Conservation (phyloP, 768 basidiomycete genomes). For the Pleurotus tuoliensis region DNA sequence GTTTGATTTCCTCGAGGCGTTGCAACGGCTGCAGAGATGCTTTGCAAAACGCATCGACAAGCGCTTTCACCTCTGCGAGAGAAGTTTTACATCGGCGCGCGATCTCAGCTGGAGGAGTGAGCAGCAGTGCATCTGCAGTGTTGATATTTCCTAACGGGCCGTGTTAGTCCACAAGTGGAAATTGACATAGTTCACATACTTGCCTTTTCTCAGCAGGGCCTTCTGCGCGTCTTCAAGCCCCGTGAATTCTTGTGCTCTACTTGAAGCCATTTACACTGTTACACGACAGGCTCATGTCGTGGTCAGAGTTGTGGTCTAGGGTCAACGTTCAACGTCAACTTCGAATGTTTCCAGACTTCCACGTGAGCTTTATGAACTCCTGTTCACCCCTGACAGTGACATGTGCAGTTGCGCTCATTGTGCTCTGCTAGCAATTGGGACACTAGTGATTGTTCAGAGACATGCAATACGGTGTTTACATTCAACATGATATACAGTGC, state of each 20-base stretch:
- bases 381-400: too few species aligned
- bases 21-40: conserved; percentile 34
- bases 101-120: conserved; percentile 46
- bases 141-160: conserved; percentile 42
- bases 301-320: too few species aligned
- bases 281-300: too few species aligned
- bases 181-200: not conserved
- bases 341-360: too few species aligned
- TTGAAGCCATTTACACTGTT: not conserved
- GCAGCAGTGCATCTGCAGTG: conserved; percentile 45
- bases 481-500: too few species aligned
- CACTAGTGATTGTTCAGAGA: too few species aligned
- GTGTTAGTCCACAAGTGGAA: not conserved
- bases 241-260: not conserved
- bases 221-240: not conserved
- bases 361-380: too few species aligned
- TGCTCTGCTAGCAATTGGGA: too few species aligned
- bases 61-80: conserved; percentile 41
- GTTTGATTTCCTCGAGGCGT: conserved; percentile 35
- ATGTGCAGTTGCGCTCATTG: too few species aligned
- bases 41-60: conserved; percentile 48
- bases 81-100: conserved; percentile 53
- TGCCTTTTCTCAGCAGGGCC: not conserved
- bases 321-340: too few species aligned
- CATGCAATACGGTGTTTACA: too few species aligned